Conservation (phyloP, 2,329 filamentous ascomycete genomes). For the Fusarium tjaetaba region DNA sequence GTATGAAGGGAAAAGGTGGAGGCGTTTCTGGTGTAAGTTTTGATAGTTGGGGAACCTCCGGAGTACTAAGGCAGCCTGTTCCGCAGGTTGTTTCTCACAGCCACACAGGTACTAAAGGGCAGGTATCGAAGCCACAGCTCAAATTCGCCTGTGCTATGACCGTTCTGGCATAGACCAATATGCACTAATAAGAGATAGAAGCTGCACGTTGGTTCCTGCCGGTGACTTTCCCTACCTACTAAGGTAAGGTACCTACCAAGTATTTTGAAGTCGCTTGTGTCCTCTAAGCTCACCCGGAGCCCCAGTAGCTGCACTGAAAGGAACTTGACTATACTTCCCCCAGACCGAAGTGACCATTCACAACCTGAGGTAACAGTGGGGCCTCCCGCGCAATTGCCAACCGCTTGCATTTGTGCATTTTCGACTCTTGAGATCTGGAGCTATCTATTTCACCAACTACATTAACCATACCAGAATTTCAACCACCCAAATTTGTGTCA, state of each 20-base stretch:
- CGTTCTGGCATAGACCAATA: slow-evolving; percentile 4
- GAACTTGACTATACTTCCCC: slow-evolving; percentile 10
- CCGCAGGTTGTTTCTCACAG: neutral
- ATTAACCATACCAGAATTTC: slow-evolving; percentile 18
- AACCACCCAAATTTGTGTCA: neutral
- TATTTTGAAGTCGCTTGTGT: neutral
- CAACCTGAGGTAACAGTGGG: neutral
- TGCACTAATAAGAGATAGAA: slow-evolving; percentile 17
- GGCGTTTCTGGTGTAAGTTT: slow-evolving; percentile 29
- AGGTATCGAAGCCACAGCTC: slow-evolving; percentile 25
- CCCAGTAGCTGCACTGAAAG: neutral
- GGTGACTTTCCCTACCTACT: neutral
- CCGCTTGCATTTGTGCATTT: slow-evolving; percentile 35
- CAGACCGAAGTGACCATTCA: neutral
- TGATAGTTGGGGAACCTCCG: slow-evolving; percentile 29
- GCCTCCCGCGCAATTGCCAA: slow-evolving; percentile 9
- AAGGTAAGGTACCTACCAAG: neutral
- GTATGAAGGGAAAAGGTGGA: slow-evolving; percentile 13
- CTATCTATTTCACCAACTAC: slow-evolving; percentile 29
- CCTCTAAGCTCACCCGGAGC: neutral
- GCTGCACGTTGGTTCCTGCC: slow-evolving; percentile 15
- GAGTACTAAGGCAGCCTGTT: slow-evolving; percentile 16
- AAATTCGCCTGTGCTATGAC: neutral
- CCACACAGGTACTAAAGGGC: neutral
- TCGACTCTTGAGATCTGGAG: slow-evolving; percentile 23